A percentile compares a stretch with the other conserved stretches of the same genome.
Evolutionary conservation across 2,329 filamentous ascomycete genomes (phyloP).

Genomic region (Chrysosporium queenslandicum): DNA sequence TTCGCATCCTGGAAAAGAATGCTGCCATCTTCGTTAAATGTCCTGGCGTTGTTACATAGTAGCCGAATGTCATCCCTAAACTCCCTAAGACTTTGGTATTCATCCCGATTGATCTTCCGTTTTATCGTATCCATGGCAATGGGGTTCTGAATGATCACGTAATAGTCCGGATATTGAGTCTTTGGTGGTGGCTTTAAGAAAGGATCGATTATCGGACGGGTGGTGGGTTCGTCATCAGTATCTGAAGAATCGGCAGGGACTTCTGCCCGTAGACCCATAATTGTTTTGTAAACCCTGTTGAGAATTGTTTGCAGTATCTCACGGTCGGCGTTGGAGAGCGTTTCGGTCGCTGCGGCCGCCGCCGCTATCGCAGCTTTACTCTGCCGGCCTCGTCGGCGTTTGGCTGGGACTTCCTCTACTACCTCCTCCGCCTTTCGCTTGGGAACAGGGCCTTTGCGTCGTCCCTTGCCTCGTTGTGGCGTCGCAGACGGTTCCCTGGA

Average conservation of each 20-base stretch:
- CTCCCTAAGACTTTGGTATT: conserved; percentile 72
- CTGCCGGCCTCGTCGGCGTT: conserved; percentile 65
- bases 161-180: conserved; percentile 88
- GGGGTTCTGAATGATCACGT: conserved; percentile 79
- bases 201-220: conserved; percentile 79
- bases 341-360: conserved; percentile 36
- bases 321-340: conserved; percentile 59
- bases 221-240: conserved; percentile 45
- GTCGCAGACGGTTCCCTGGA: conserved; percentile 79
- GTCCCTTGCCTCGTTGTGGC: conserved; percentile 57
- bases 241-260: conserved; percentile 44
- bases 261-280: conserved; percentile 78
- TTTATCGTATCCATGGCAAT: conserved; percentile 96
- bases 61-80: conserved; percentile 73
- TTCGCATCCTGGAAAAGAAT: conserved; percentile 86
- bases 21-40: conserved; percentile 94
- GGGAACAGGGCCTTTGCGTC: conserved; percentile 67
- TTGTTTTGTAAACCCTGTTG: conserved; percentile 62
- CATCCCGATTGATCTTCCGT: conserved; percentile 89
- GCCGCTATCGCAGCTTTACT: conserved; percentile 45
- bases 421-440: conserved; percentile 82
- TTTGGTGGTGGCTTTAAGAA: conserved; percentile 88
- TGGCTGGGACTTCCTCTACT: conserved; percentile 64
- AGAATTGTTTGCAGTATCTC: conserved; percentile 69
- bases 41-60: conserved; percentile 82